These are phyloP conservation scores for Macrophomina pseudophaseolina DNA, from an alignment of 2,329 filamentous ascomycete genomes.

Conservation along the genomic window DNA sequence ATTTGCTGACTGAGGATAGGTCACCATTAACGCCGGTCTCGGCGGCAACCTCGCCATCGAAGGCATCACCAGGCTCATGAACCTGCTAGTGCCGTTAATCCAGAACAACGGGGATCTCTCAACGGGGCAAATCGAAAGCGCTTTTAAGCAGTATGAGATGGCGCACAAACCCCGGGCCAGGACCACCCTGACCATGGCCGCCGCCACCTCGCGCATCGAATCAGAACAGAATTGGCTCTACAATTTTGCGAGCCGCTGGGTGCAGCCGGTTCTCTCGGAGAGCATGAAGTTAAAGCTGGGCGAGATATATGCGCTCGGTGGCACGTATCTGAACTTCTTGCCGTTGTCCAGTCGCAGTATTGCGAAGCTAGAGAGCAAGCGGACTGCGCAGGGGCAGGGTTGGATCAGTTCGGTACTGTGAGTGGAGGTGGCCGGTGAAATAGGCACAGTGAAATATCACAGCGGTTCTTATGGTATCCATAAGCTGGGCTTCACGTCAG, in stretches of 20 bases:
- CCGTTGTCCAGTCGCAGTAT: not conserved
- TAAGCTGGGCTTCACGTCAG: too few relatives aligned
- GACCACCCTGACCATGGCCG: not conserved
- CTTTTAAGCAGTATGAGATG: not conserved
- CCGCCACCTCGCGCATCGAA: not conserved
- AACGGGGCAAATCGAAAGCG: not conserved
- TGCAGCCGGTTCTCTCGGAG: not conserved
- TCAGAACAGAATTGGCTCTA: not conserved
- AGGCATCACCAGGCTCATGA: not conserved
- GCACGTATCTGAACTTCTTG: not conserved
- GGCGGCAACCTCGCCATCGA: conserved; percentile 14
- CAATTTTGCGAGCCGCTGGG: not conserved
- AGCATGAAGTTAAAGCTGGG: not conserved
- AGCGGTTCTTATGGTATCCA: too few relatives aligned
- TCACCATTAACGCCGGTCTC: conserved; percentile 10
- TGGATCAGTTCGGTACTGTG: not conserved
- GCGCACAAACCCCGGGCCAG: not conserved
- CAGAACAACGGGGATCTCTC: not conserved
- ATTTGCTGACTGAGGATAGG: not conserved
- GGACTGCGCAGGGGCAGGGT: not conserved
- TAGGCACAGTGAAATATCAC: too few relatives aligned
- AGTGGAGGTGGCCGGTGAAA: not conserved
- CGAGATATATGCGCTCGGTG: not conserved
- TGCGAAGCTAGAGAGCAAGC: not conserved
- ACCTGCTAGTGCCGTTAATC: not conserved